Conservation (phyloP, 2,329 filamentous ascomycete species). For the Magnaporthiopsis rhizophila region DNA sequence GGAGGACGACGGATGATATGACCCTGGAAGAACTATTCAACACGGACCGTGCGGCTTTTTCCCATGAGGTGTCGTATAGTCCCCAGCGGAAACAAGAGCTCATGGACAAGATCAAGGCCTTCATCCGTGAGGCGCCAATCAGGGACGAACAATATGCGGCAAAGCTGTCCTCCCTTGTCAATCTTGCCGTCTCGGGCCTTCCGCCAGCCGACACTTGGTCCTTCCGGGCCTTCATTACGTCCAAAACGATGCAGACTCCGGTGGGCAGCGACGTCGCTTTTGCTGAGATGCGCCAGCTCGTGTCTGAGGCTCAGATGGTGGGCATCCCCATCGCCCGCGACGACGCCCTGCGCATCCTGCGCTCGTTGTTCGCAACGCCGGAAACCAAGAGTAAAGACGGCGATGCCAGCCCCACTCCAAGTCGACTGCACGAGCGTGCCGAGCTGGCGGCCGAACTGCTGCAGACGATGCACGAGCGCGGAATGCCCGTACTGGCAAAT, state of each 20-base stretch:
- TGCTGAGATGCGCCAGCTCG: slow-evolving; percentile 17
- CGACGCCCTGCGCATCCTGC: slow-evolving; percentile 29
- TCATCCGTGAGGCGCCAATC: background rate
- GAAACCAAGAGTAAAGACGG: background rate
- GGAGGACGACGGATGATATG: background rate
- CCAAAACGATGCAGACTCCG: slow-evolving; percentile 16
- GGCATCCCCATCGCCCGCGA: slow-evolving; percentile 27
- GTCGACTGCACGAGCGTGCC: slow-evolving; percentile 21
- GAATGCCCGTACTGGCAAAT: slow-evolving; percentile 31
- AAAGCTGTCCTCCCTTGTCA: background rate
- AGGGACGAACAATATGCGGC: background rate
- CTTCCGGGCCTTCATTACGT: background rate
- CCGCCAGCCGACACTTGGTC: slow-evolving; percentile 24
- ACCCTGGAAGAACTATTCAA: background rate
- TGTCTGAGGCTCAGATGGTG: slow-evolving; percentile 31
- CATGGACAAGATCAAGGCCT: slow-evolving; percentile 1
- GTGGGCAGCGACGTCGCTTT: slow-evolving; percentile 1
- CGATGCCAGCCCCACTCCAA: slow-evolving; percentile 16
- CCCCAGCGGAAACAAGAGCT: background rate
- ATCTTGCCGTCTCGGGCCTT: slow-evolving; percentile 19
- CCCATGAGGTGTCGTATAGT: background rate
- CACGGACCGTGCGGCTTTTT: background rate
- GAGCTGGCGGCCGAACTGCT: slow-evolving; percentile 35
- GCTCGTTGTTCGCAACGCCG: slow-evolving; percentile 25
- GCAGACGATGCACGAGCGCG: slow-evolving; percentile 36